phyloP scores from a whole-genome alignment of 73 alveolate genomes.

The Halteria grandinella region DNA sequence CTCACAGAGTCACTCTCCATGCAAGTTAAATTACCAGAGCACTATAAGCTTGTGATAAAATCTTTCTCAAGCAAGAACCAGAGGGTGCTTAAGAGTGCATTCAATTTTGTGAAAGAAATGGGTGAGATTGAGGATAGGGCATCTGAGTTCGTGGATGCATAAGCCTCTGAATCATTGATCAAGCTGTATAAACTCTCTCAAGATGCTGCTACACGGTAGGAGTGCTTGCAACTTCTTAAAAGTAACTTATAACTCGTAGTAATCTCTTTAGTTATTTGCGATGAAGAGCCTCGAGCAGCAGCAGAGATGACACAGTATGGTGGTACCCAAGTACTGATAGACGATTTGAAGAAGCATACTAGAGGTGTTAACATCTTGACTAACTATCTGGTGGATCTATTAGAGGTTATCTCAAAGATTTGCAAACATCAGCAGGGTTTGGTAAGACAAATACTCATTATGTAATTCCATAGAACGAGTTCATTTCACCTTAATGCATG shows the following conservation, averaged over 20 bases:
- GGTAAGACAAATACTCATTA: not conserved
- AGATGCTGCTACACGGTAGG: slow-evolving; percentile 40
- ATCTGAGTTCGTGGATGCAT: slow-evolving; percentile 20
- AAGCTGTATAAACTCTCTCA: slow-evolving; percentile 39
- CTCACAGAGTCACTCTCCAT: not conserved
- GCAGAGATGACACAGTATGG: slow-evolving; percentile 58
- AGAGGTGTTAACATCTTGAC: slow-evolving; percentile 50
- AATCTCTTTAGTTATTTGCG: slow-evolving; percentile 20
- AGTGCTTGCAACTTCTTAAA: slow-evolving; percentile 34
- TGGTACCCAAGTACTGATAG: slow-evolving; percentile 49
- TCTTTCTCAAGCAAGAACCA: slow-evolving; percentile 42
- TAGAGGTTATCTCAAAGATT: slow-evolving; percentile 55
- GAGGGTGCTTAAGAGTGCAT: slow-evolving; percentile 37
- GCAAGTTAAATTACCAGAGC: slow-evolving; percentile 38
- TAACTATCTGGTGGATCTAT: slow-evolving; percentile 45
- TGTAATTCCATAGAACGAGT: slow-evolving; percentile 31
- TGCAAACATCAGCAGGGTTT: slow-evolving; percentile 48
- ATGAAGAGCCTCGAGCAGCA: slow-evolving; percentile 44
- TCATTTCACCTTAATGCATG: slow-evolving; percentile 52
- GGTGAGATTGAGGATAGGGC: slow-evolving; percentile 56
- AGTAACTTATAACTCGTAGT: not conserved
- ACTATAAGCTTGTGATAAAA: slow-evolving; percentile 44
- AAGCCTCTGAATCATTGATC: slow-evolving; percentile 51
- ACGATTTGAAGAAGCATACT: slow-evolving; percentile 57
- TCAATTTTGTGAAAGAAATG: slow-evolving; percentile 47